Base-by-base conservation (phyloP, 1,284 basidiomycete species). In the Heterobasidion irregulare region DNA sequence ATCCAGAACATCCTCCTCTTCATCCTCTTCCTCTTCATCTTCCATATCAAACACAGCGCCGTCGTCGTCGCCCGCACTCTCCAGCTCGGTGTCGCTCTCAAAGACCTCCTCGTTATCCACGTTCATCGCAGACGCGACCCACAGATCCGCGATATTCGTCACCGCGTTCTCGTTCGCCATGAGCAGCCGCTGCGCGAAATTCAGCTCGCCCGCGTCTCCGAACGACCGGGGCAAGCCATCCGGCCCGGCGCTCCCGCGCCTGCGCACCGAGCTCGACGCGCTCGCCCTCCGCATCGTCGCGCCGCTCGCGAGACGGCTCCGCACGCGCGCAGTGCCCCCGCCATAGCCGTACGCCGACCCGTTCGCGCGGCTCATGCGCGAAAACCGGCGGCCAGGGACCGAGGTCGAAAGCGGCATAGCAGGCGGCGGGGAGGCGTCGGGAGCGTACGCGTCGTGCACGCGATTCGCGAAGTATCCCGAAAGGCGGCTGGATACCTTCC, bases 101-200 rank as follows among this genome's bases (percentile, higher is more conserved):
- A 87, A 86, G 3, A 82, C 80, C 58, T 89, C 82, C 59, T 91
- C 88, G 62, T 90, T 89, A 62, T 94, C 93, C 8, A 84, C 89
- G 57, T 92, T 92, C 73, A 94, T 92, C 3, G 94, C 94, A 19
- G 92, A 87, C 9, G 93, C 92, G 57, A 96, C 89, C 93, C 94
- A 96, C 13, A 96, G 74, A 70, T 95, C 93, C 5, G 91, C 88
- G 61, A 96, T 89, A 59, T 86, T 89, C 52, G 89, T 92, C 7
- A 94, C 91, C 1, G 89, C 86, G 65, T 92, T 89, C 67, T 94
- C 92, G 68, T 95, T 94, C 4, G 94, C 92, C 72, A 96, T 84
- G 33, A 96, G 73, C n/a, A 96, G 69, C 59, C 91, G 80, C 66
- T 98, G 92, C 0, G 95, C 90, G 62, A 98, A 92, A 64, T 89